Conservation (phyloP, 352 stramenopile species). For the Pythium plurisporium region DNA sequence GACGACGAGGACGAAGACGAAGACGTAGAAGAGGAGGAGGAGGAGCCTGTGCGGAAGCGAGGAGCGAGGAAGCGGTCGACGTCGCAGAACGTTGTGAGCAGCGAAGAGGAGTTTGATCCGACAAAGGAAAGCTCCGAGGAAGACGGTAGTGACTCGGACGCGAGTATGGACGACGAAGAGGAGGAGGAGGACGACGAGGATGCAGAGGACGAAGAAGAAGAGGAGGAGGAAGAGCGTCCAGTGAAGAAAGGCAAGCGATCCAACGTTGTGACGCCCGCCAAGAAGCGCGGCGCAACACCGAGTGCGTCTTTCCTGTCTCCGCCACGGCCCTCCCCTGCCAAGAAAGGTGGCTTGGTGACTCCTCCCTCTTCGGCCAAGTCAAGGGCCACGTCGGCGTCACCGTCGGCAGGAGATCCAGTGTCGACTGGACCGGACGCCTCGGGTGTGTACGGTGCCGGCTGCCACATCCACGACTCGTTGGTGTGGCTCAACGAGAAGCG, state of each 20-base stretch:
- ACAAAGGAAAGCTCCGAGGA: conserved; percentile 19
- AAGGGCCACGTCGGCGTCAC: conserved; percentile 11
- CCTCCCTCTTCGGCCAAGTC: conserved; percentile 19
- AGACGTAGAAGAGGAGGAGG: conserved; percentile 57
- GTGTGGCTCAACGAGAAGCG: conserved; percentile 86
- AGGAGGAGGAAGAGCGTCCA: conserved; percentile 32
- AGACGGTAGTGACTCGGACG: conserved; percentile 23
- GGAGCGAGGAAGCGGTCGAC: background rate
- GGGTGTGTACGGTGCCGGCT: conserved; percentile 50
- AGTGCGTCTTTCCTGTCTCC: conserved; percentile 11
- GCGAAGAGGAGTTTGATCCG: conserved; percentile 41
- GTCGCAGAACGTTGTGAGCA: conserved; percentile 33
- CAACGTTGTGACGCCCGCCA: conserved; percentile 15
- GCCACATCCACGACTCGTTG: conserved; percentile 91
- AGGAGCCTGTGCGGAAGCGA: conserved; percentile 7
- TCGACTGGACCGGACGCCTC: conserved; percentile 20
- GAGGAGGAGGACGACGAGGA: conserved; percentile 35
- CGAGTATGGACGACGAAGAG: conserved; percentile 20
- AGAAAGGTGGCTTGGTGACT: conserved; percentile 9
- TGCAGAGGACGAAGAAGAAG: conserved; percentile 37
- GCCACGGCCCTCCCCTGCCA: background rate
- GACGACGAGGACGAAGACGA: conserved; percentile 80
- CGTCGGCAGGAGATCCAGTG: conserved; percentile 12
- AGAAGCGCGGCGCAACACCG: background rate
- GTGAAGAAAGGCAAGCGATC: conserved; percentile 39